A percentile compares a stretch with the other conserved stretches of the same genome.
These are phyloP conservation scores for Nicotiana sylvestris DNA, from an alignment of 257 asterid species.

Conservation along the genomic window DNA sequence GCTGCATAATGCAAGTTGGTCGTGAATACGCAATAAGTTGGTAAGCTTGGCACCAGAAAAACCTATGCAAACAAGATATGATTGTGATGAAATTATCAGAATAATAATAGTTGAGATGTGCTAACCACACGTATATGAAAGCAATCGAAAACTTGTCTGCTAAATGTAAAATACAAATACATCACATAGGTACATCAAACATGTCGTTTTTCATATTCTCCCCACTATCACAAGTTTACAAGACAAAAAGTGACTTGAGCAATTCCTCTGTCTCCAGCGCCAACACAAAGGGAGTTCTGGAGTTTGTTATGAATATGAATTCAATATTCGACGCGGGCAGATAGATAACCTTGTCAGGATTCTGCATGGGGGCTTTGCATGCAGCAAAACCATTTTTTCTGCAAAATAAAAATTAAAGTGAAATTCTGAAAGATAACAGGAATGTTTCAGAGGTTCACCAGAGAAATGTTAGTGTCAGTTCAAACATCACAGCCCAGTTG, in stretches of 20 bases:
- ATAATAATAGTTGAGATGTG: background rate
- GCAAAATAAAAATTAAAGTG: constrained; percentile 26
- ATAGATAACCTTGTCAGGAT: constrained; percentile 36
- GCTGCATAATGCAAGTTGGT: background rate
- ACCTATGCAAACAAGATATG: background rate
- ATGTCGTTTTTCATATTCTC: constrained; percentile 29
- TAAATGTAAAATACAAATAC: constrained; percentile 29
- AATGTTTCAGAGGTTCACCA: background rate
- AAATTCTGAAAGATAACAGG: background rate
- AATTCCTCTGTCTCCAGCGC: constrained; percentile 35
- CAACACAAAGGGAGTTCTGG: constrained; percentile 23
- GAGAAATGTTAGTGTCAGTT: background rate
- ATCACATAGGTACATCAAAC: constrained; percentile 22
- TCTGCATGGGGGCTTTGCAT: constrained; percentile 61
- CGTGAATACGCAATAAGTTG: background rate
- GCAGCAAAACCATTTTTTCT: constrained; percentile 97
- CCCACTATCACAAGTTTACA: constrained; percentile 52
- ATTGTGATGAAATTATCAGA: background rate
- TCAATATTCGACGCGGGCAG: constrained; percentile 32
- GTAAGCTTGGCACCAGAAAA: background rate
- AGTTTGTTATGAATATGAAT: constrained; percentile 42
- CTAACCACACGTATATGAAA: constrained; percentile 17
- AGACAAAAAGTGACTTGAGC: constrained; percentile 44
- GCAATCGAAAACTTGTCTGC: constrained; percentile 22
- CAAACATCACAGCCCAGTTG: background rate